Percentiles rank a stretch among this genome's conserved stretches.
Conservation (phyloP, 2,329 filamentous ascomycete genomes). For the Ophidiomyces ophidiicola region DNA sequence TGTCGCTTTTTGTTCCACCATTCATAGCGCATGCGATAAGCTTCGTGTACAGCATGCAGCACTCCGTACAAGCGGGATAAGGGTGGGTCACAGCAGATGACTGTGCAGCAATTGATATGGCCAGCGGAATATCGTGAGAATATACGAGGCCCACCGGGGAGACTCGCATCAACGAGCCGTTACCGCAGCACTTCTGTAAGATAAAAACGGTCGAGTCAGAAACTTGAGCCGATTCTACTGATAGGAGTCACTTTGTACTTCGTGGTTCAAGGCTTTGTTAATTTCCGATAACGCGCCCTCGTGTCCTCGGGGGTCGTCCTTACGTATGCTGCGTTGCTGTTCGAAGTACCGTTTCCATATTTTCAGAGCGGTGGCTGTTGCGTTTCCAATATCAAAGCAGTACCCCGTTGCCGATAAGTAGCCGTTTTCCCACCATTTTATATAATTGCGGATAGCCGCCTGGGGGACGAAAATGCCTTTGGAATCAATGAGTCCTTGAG, state of each 20-base stretch:
- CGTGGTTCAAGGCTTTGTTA: conserved; percentile 13
- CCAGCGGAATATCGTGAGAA: conserved; percentile 18
- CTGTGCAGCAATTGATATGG: conserved; percentile 18
- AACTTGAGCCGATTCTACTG: background rate
- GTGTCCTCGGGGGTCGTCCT: conserved; percentile 5
- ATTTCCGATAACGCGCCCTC: conserved; percentile 16
- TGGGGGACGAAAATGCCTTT: conserved; percentile 22
- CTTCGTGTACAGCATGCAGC: conserved; percentile 30
- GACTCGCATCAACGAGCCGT: conserved; percentile 35
- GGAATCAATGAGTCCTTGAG: conserved; percentile 28
- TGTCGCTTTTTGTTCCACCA: conserved; percentile 18
- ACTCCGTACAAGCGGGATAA: conserved; percentile 27
- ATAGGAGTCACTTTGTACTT: conserved; percentile 8
- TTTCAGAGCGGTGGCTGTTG: conserved; percentile 23
- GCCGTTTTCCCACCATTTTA: conserved; percentile 28
- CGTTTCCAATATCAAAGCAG: conserved; percentile 32
- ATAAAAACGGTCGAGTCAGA: background rate
- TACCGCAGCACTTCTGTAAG: conserved; percentile 23
- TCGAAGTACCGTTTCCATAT: conserved; percentile 22
- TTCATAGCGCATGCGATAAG: conserved; percentile 24
- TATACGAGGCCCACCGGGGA: conserved; percentile 28
- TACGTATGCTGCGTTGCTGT: background rate
- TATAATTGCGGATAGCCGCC: conserved; percentile 26
- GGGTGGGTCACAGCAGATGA: conserved; percentile 31
- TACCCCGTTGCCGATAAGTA: conserved; percentile 26